phyloP scores from a whole-genome alignment of 1,284 basidiomycete genomes.

The Athelia psychrophila region DNA sequence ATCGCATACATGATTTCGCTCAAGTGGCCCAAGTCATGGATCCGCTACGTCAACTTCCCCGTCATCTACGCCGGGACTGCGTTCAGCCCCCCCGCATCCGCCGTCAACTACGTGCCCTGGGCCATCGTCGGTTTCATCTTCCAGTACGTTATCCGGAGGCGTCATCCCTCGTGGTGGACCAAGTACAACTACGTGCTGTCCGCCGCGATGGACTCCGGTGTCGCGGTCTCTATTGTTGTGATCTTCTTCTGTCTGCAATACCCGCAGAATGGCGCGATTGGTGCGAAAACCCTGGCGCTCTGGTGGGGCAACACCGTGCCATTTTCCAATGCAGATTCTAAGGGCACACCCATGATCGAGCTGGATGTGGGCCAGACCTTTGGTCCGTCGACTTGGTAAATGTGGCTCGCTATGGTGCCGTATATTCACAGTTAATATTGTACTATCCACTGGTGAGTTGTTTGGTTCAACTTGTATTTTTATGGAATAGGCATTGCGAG shows the following conservation, averaged over 20 bases:
- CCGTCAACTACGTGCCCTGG: constrained; percentile 57
- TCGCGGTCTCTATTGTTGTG: constrained; percentile 53
- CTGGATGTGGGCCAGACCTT: constrained; percentile 33
- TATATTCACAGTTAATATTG: too few relatives aligned
- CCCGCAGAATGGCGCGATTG: constrained; percentile 60
- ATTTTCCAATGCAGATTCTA: constrained; percentile 39
- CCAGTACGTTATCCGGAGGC: constrained; percentile 57
- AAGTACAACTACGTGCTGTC: constrained; percentile 60
- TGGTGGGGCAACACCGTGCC: constrained; percentile 78
- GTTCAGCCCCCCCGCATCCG: constrained; percentile 54
- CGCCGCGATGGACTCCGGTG: constrained; percentile 58
- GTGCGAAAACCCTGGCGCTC: constrained; percentile 43
- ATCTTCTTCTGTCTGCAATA: constrained; percentile 72
- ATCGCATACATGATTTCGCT: constrained; percentile 31
- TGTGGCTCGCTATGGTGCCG: too few relatives aligned
- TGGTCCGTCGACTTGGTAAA: constrained; percentile 21
- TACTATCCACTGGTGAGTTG: too few relatives aligned
- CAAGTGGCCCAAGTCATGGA: constrained; percentile 40
- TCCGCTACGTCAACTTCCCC: constrained; percentile 50
- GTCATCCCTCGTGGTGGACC: constrained; percentile 67
- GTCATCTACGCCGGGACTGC: constrained; percentile 56
- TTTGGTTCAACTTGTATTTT: too few relatives aligned
- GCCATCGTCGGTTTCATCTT: constrained; percentile 63
- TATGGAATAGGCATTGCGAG: too few relatives aligned
- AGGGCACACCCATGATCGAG: constrained; percentile 23